Evolutionary conservation across 495 filamentous ascomycete species (phyloP), one percentile per base, ranked within the genome.

Genomic region (Daldinia vernicosa): DNA sequence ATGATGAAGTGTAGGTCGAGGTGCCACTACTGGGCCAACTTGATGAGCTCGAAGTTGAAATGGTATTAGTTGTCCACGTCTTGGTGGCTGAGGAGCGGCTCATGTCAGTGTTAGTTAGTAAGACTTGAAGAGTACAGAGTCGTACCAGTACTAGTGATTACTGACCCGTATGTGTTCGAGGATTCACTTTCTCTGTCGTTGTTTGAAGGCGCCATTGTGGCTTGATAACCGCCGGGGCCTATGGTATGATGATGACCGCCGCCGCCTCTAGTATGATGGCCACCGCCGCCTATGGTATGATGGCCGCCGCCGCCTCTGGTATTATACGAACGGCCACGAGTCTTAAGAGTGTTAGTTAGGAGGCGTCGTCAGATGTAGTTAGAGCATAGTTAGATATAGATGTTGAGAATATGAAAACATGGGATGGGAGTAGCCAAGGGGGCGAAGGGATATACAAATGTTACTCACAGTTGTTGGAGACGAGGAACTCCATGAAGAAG

Each of bases 51-150:
- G 67, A 43, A 69, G 24, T 56, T 52, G 60, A 53, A 14, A 61
- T 22, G 8, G 52, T 33, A 45, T 62, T 68, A 72, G 70, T 56
- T 22, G 39, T 60, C 60, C 19, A 43, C 26, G 59, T 68, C 0
- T 35, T 17, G 60, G 70, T 17, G 65, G 51, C 70, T 72, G 60
- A 72, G 60, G 64, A 45, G 60, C n/a, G 70, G 65, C 70, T 72
- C 70, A 68, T 68, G 70, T 72, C 70, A 72, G 70, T 72, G 70
- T 72, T 72, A 72, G 70, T 72, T 72, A 72, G 70, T 72, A 72
- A 72, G 53, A 68, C 60, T 67, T 60, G 51, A 65, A 72, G 70
- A 65, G 70, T 72, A 72, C 70, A 60, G 70, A 68, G 70, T 65
- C 70, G 70, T 72, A 72, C 70, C 70, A 72, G 19, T 65, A 68